Base-by-base conservation (phyloP, 495 filamentous ascomycete species). In the Neurospora tetrasperma region DNA sequence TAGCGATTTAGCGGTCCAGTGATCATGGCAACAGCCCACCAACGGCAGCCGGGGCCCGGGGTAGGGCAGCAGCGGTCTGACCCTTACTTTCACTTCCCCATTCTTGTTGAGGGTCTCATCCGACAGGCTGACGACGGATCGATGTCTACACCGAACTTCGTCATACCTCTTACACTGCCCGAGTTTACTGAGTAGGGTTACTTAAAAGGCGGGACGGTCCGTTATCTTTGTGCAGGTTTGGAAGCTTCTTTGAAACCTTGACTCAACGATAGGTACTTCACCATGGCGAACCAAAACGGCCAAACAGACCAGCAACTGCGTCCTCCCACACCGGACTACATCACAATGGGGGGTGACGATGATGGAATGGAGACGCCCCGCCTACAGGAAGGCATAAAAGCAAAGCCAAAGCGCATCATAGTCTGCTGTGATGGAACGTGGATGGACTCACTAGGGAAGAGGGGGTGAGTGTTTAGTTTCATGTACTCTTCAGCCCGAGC, bases 401-500 rank as follows among this genome's bases (percentile, higher is more conserved):
- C 54, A 14, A 66, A 18, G 27, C 54, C 54, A 16, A 82, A 82
- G 71, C 76, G 80, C 12, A 70, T 82, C 42, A 78, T 82, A 31
- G 46, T 80, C 7, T 82, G 79, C 42, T 81, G 79, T 68, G 80
- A 82, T 73, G 80, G 80, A 12, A 80, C 80, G 0, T 82, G 80
- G 83, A 79, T 83, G 76, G 77, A 79, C 46, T 82, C 82, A 1
- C 68, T 84, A 27, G 77, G 72, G 18, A 73, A 73, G 39, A 31
- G 62, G 4, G 69, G 69, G 78, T 81, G 71, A 11, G 75, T 70
- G 35, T 31, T 31, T 2, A 31, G 2, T 3, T 48, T 48, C 66
- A 41, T 71, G 69, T 38, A 20, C 14, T 35, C 59, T 66, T 66
- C 31, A 11, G 27, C 27, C 27, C 27, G 27, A 31, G 27, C 27